phyloP scores from a whole-genome alignment of 2,329 filamentous ascomycete genomes.

The Ophiosphaerella narmari region DNA sequence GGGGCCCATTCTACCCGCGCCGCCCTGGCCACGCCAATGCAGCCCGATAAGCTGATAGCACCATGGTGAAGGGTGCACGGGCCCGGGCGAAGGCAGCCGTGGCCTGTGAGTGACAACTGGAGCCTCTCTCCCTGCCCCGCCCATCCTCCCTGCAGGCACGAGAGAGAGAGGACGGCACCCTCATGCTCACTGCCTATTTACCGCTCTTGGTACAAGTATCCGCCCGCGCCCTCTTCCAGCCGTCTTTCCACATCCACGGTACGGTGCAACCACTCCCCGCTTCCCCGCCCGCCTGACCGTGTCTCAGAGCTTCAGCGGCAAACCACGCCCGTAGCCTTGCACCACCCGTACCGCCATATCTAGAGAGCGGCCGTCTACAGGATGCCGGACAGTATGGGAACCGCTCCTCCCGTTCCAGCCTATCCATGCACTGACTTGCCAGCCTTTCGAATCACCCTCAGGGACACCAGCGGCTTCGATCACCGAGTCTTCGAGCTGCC shows the following conservation, averaged over 20 bases:
- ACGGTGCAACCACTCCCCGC: slow-evolving; percentile 1
- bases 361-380: neutral
- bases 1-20: slow-evolving; percentile 14
- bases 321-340: neutral
- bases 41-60: slow-evolving; percentile 29
- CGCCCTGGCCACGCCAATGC: slow-evolving; percentile 14
- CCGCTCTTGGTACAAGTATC: too few species aligned
- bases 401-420: neutral
- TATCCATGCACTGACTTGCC: slow-evolving; percentile 13
- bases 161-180: neutral
- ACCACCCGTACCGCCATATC: neutral
- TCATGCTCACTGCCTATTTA: neutral
- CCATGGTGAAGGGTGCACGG: slow-evolving; percentile 15
- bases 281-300: slow-evolving; percentile 12
- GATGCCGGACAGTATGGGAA: slow-evolving; percentile 23
- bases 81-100: slow-evolving; percentile 18
- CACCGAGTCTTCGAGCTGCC: slow-evolving; percentile 38
- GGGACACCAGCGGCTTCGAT: slow-evolving; percentile 42
- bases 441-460: slow-evolving; percentile 39
- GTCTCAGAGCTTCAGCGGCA: neutral
- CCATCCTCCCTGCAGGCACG: neutral
- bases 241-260: neutral
- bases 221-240: neutral
- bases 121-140: slow-evolving; percentile 10
- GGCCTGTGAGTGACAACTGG: slow-evolving; percentile 3